phyloP scores from a whole-genome alignment of 257 asterid genomes.

The Fraxinus pennsylvanica region DNA sequence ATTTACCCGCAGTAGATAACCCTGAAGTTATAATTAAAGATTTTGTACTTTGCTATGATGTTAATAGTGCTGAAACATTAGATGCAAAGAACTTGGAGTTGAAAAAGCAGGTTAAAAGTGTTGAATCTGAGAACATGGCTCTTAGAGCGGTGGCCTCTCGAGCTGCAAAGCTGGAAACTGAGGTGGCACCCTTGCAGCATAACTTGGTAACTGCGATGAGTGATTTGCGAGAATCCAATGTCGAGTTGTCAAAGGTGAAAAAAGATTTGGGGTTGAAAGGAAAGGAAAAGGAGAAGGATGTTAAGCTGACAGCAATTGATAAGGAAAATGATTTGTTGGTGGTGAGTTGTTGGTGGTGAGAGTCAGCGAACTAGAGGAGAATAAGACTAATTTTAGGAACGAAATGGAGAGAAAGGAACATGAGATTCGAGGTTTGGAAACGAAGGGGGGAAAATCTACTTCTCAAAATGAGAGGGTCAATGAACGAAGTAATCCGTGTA shows the following conservation, averaged over 20 bases:
- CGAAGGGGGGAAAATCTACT: too few species aligned
- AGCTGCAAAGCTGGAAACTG: too few species aligned
- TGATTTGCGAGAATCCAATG: slow-evolving; percentile 43
- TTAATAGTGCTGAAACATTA: too few species aligned
- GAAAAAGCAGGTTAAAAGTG: slow-evolving; percentile 31
- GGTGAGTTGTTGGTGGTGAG: slow-evolving; percentile 44
- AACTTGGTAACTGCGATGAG: slow-evolving; percentile 53
- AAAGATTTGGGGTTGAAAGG: slow-evolving; percentile 37
- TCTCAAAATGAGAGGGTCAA: too few species aligned
- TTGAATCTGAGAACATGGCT: too few species aligned
- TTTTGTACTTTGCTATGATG: background rate
- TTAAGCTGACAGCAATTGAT: slow-evolving; percentile 43
- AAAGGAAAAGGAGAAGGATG: background rate
- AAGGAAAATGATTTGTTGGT: slow-evolving; percentile 53
- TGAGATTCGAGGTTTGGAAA: slow-evolving; percentile 35
- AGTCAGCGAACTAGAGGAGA: slow-evolving; percentile 35
- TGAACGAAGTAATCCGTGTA: too few species aligned
- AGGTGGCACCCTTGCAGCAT: too few species aligned
- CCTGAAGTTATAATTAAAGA: slow-evolving; percentile 27
- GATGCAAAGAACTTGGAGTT: slow-evolving; percentile 38
- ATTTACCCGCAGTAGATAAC: slow-evolving; percentile 21
- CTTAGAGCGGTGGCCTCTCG: too few species aligned
- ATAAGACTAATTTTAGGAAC: slow-evolving; percentile 28
- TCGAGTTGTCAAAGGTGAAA: slow-evolving; percentile 39
- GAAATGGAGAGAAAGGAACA: slow-evolving; percentile 50